Conservation (phyloP, 2,329 filamentous ascomycete species). For the Hypoxylon sp. region DNA sequence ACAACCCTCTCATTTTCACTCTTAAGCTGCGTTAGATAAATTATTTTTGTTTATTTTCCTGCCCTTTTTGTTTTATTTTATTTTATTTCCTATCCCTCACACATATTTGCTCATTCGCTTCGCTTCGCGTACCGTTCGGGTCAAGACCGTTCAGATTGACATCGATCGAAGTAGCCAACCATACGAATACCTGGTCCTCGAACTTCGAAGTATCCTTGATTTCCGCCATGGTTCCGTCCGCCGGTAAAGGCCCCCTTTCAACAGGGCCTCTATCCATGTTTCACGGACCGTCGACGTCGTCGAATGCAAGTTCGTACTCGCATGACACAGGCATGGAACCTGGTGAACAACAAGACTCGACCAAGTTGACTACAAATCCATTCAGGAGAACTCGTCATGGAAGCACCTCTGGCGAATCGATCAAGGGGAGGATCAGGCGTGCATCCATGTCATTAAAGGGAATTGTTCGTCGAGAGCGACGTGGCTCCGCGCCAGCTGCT, state of each 20-base stretch:
- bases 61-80: constrained; percentile 6
- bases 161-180: constrained; percentile 2
- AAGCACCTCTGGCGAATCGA: constrained; percentile 59
- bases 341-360: constrained; percentile 46
- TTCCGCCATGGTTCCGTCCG: constrained; percentile 43
- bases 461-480: constrained; percentile 64
- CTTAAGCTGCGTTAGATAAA: constrained; percentile 21
- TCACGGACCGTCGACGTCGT: constrained; percentile 48
- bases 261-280: constrained; percentile 41
- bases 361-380: constrained; percentile 56
- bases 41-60: constrained; percentile 14
- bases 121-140: constrained; percentile 10
- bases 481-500: constrained; percentile 52
- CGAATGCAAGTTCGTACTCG: constrained; percentile 51
- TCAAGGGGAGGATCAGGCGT: constrained; percentile 69
- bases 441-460: constrained; percentile 69
- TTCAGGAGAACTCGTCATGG: constrained; percentile 60
- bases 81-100: constrained; percentile 2
- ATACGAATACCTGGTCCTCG: constrained; percentile 15
- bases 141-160: constrained; percentile 1
- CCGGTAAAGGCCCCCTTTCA: constrained; percentile 42
- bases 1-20: constrained; percentile 21
- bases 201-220: constrained; percentile 7
- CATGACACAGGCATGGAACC: constrained; percentile 51
- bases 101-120: constrained; percentile 18